phyloP scores from a whole-genome alignment of 371 early-diverging fungal genomes.

The Zopfochytrium polystomum region DNA sequence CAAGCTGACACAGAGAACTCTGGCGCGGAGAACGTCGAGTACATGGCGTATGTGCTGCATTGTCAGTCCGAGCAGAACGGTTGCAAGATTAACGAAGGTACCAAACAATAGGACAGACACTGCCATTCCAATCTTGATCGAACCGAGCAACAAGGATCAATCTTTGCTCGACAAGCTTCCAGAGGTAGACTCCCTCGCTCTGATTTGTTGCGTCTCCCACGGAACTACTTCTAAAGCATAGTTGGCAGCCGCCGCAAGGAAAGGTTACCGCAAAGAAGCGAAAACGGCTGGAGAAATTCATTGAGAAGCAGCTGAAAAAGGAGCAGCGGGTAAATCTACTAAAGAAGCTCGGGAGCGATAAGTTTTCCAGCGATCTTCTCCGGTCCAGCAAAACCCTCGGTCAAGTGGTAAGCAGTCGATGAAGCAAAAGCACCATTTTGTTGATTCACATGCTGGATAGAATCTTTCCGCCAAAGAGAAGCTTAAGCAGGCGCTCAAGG shows the following conservation, averaged over 20 bases:
- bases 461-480: conserved; percentile 71
- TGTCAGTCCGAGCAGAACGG: not conserved
- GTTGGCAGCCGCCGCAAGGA: conserved; percentile 28
- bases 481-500: conserved; percentile 66
- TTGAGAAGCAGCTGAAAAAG: conserved; percentile 89
- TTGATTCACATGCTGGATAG: conserved; percentile 18
- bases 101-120: not conserved
- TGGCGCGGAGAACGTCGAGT: not conserved
- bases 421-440: not conserved
- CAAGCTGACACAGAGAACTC: not conserved
- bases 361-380: conserved; percentile 53
- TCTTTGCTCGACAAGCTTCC: not conserved
- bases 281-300: conserved; percentile 49
- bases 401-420: conserved; percentile 36
- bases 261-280: conserved; percentile 44
- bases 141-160: not conserved
- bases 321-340: conserved; percentile 79
- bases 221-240: not conserved
- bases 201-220: conserved; percentile 8
- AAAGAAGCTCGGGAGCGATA: conserved; percentile 60
- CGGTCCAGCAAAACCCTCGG: conserved; percentile 77
- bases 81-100: not conserved
- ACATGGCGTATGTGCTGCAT: conserved; percentile 5
- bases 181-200: not conserved
- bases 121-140: conserved; percentile 15